Conservation (phyloP, 768 basidiomycete species). For the Lactarius hatsudake region DNA sequence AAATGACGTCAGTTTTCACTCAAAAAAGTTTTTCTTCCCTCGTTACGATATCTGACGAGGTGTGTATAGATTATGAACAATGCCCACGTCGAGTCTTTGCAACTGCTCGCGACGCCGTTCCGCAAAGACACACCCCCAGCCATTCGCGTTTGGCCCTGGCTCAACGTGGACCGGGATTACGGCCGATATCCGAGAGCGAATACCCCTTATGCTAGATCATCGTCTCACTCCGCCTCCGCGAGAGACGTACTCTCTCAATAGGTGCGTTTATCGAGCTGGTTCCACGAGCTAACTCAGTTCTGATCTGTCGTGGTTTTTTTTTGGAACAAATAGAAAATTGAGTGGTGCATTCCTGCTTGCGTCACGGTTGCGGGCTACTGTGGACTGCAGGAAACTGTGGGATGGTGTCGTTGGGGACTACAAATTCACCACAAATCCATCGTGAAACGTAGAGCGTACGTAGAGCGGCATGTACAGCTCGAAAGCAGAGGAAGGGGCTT, state of each 20-base stretch:
- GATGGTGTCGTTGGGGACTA: constrained; percentile 54
- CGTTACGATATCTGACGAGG: background rate
- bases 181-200: constrained; percentile 67
- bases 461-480: background rate
- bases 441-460: constrained; percentile 6
- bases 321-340: constrained; percentile 53
- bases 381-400: constrained; percentile 78
- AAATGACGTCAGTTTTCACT: constrained; percentile 52
- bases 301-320: background rate
- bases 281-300: background rate
- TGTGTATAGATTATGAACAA: constrained; percentile 68
- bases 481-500: background rate
- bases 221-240: constrained; percentile 88
- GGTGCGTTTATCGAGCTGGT: constrained; percentile 43
- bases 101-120: constrained; percentile 86
- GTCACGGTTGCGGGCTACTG: constrained; percentile 64
- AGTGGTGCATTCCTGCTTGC: constrained; percentile 82
- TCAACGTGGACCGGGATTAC: constrained; percentile 71
- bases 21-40: background rate
- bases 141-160: constrained; percentile 75
- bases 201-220: constrained; percentile 88
- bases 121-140: constrained; percentile 55
- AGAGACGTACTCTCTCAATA: constrained; percentile 93
- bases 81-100: constrained; percentile 82
- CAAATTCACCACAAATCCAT: constrained; percentile 29